Percentiles rank a stretch among this genome's conserved stretches.
These are phyloP conservation scores for Hypoxylon sp. DNA, from an alignment of 2,329 filamentous ascomycete species.

Conservation along the genomic window DNA sequence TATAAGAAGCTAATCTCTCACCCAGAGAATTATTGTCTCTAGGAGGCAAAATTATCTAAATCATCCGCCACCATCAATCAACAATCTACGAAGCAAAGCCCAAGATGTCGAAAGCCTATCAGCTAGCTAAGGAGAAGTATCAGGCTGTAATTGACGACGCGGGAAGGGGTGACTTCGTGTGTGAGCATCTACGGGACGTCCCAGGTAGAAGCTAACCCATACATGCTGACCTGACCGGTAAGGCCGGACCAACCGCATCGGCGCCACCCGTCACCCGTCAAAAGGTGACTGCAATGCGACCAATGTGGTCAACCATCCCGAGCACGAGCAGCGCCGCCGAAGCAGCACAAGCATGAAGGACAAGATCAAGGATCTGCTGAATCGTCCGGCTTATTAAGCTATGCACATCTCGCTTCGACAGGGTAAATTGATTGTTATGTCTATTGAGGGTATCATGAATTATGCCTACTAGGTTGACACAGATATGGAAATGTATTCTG, in stretches of 20 bases:
- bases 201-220: constrained; percentile 6
- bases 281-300: constrained; percentile 49
- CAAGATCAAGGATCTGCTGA: constrained; percentile 51
- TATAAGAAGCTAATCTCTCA: background rate
- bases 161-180: constrained; percentile 52
- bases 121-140: constrained; percentile 55
- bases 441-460: constrained; percentile 4
- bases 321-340: constrained; percentile 50
- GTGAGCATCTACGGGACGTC: constrained; percentile 43
- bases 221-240: constrained; percentile 18
- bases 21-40: constrained; percentile 1
- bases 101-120: constrained; percentile 52
- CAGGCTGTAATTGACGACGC: constrained; percentile 55
- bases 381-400: constrained; percentile 51
- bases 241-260: constrained; percentile 54
- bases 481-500: constrained; percentile 8
- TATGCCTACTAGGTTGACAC: constrained; percentile 17
- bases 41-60: constrained; percentile 2
- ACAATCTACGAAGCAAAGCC: constrained; percentile 7
- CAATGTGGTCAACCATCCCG: constrained; percentile 49
- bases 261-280: constrained; percentile 49
- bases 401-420: background rate
- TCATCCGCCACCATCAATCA: constrained; percentile 10
- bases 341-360: constrained; percentile 51
- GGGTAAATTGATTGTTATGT: constrained; percentile 5